Evolutionary conservation across 208 protist species (phyloP).

Genomic region (Leishmania arabica): DNA sequence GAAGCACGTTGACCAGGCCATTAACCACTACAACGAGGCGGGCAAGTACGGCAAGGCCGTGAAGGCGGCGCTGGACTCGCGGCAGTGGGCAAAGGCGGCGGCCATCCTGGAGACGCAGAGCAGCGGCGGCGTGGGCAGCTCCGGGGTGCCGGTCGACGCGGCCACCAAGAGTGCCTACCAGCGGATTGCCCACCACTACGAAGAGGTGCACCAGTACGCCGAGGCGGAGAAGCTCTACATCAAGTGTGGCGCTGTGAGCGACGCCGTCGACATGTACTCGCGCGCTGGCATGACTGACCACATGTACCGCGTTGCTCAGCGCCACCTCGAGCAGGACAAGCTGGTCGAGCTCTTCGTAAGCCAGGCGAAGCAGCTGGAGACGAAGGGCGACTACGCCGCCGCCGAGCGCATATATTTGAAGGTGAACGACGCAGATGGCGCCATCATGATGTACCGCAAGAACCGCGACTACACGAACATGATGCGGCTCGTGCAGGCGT

Average conservation of each 20-base stretch:
- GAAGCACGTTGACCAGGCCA: slow-evolving; percentile 95
- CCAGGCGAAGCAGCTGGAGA: slow-evolving; percentile 95
- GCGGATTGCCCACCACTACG: slow-evolving; percentile 95
- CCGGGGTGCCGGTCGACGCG: slow-evolving; percentile 27
- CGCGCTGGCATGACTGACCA: slow-evolving; percentile 91
- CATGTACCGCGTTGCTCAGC: slow-evolving; percentile 94
- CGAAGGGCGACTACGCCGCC: slow-evolving; percentile 92
- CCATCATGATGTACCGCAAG: slow-evolving; percentile 97
- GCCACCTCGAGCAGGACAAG: slow-evolving; percentile 90
- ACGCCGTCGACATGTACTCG: slow-evolving; percentile 97
- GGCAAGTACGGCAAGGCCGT: slow-evolving; percentile 95
- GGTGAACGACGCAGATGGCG: slow-evolving; percentile 96
- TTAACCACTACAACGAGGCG: slow-evolving; percentile 98
- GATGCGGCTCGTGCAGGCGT: slow-evolving; percentile 93
- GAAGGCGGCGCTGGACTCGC: slow-evolving; percentile 94
- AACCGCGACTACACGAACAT: slow-evolving; percentile 92
- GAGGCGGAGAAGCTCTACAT: slow-evolving; percentile 96
- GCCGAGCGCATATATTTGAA: slow-evolving; percentile 97
- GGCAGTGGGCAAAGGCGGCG: slow-evolving; percentile 95
- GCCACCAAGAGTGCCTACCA: slow-evolving; percentile 81
- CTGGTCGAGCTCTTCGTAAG: slow-evolving; percentile 91
- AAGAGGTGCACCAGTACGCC: slow-evolving; percentile 88
- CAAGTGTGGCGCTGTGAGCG: slow-evolving; percentile 80
- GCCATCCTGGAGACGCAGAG: slow-evolving; percentile 80
- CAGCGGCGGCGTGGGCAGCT: slow-evolving; percentile 36